A percentile compares a stretch with the other conserved stretches of the same genome.
phyloP scores from a whole-genome alignment of 306 rosid genomes.

The Vigna hirtella region DNA sequence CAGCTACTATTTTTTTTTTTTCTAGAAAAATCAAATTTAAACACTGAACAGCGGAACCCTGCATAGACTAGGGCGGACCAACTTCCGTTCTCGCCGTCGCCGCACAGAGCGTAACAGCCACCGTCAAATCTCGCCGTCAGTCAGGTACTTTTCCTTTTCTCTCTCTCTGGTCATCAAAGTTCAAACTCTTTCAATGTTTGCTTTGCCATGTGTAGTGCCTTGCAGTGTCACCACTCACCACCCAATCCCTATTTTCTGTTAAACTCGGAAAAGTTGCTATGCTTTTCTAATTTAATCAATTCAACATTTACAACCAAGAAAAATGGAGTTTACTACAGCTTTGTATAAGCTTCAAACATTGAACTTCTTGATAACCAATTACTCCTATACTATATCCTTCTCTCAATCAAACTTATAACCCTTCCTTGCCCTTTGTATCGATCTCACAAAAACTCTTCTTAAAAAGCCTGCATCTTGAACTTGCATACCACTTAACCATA shows the following conservation, averaged over 20 bases:
- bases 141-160: neutral
- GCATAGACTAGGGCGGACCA: neutral
- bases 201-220: neutral
- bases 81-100: neutral
- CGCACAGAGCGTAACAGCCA: neutral
- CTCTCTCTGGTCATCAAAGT: neutral
- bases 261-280: neutral
- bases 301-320: neutral
- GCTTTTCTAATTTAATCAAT: neutral
- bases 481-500: too few species aligned
- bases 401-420: neutral
- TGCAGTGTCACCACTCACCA: neutral
- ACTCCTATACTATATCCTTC: too few species aligned
- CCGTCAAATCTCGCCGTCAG: neutral
- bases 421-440: neutral
- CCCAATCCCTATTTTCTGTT: neutral
- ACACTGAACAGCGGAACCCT: neutral
- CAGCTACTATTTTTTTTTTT: too few species aligned
- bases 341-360: neutral
- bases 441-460: neutral
- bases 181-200: neutral
- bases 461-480: too few species aligned
- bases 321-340: neutral
- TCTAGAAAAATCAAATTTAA: too few species aligned
- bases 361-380: neutral